phyloP scores from a whole-genome alignment of 1,284 basidiomycete genomes.

The Apiotrichum laibachii region DNA sequence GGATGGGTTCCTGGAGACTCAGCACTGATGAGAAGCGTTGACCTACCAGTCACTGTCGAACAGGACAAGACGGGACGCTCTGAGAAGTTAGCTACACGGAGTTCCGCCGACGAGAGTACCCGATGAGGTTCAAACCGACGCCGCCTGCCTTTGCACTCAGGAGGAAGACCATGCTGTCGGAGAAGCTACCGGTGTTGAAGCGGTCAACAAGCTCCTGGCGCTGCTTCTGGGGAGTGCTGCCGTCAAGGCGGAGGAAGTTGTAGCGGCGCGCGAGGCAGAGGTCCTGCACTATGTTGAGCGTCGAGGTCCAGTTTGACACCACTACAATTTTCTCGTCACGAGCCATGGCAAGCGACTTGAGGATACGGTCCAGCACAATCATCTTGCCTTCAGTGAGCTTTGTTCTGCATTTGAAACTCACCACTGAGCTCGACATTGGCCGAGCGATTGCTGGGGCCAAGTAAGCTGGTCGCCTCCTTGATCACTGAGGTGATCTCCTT shows the following conservation, averaged over 20 bases:
- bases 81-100: slow-evolving; percentile 10
- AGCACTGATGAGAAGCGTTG: background rate
- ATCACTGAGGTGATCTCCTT: slow-evolving; percentile 63
- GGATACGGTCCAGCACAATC: slow-evolving; percentile 67
- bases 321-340: slow-evolving; percentile 92
- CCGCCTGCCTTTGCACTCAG: slow-evolving; percentile 95
- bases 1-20: slow-evolving; percentile 45
- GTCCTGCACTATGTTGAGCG: slow-evolving; percentile 85
- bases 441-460: background rate
- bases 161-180: slow-evolving; percentile 69
- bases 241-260: slow-evolving; percentile 82
- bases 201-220: slow-evolving; percentile 60
- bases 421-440: slow-evolving; percentile 16
- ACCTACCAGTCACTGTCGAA: slow-evolving; percentile 85
- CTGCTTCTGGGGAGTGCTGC: slow-evolving; percentile 73
- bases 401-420: background rate
- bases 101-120: slow-evolving; percentile 21
- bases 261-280: slow-evolving; percentile 76
- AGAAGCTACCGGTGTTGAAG: slow-evolving; percentile 41
- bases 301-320: slow-evolving; percentile 85
- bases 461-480: slow-evolving; percentile 58
- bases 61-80: slow-evolving; percentile 74
- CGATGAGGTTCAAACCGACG: slow-evolving; percentile 88
- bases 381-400: slow-evolving; percentile 64
- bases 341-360: slow-evolving; percentile 61